A percentile compares a stretch with the other conserved stretches of the same genome.
These are phyloP conservation scores for Botrytis squamosa DNA, from an alignment of 2,329 filamentous ascomycete species.

Conservation along the genomic window DNA sequence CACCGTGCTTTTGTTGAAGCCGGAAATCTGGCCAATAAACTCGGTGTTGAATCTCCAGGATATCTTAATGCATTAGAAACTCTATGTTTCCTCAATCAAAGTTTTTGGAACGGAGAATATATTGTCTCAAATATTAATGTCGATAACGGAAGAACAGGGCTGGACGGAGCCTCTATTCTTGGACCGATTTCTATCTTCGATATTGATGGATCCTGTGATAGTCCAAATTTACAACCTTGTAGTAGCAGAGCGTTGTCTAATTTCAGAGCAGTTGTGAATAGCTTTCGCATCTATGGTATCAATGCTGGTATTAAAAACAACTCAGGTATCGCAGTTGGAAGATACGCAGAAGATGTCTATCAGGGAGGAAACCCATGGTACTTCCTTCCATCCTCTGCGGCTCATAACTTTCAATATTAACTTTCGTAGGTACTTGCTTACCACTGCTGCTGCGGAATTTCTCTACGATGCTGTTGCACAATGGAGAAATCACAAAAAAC, in stretches of 20 bases:
- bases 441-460: constrained; percentile 74
- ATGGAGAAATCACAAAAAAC: constrained; percentile 61
- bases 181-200: constrained; percentile 68
- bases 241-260: constrained; percentile 61
- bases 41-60: constrained; percentile 58
- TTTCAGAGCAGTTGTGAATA: constrained; percentile 71
- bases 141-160: constrained; percentile 61
- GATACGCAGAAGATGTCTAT: constrained; percentile 72
- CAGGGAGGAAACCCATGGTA: constrained; percentile 75
- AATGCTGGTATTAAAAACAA: constrained; percentile 63
- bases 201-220: constrained; percentile 63
- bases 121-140: constrained; percentile 67
- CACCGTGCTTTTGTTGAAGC: constrained; percentile 64
- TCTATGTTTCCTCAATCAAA: constrained; percentile 68
- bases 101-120: constrained; percentile 68
- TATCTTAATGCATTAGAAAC: constrained; percentile 68
- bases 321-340: constrained; percentile 61
- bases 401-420: background rate
- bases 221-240: constrained; percentile 69
- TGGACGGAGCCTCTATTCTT: constrained; percentile 70
- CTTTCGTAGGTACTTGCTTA: constrained; percentile 57
- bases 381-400: background rate
- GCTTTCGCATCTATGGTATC: constrained; percentile 68
- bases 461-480: constrained; percentile 74
- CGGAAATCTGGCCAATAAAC: constrained; percentile 57